phyloP scores from a whole-genome alignment of 2,329 filamentous ascomycete species.

The Xylaria sp. region DNA sequence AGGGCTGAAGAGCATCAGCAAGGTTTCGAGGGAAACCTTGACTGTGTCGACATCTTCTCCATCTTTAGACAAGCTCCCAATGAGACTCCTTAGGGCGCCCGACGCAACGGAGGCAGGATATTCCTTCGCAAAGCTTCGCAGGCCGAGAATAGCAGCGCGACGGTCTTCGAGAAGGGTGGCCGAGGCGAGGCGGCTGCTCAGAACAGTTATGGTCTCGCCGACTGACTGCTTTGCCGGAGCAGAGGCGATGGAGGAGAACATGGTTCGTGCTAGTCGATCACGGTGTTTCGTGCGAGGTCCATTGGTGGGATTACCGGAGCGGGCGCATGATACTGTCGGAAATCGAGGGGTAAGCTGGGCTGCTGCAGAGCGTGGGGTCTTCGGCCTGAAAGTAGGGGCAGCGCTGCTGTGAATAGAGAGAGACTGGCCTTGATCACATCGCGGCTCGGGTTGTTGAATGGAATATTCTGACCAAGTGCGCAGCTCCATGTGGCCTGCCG shows the following conservation, averaged over 20 bases:
- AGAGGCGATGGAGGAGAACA: conserved; percentile 64
- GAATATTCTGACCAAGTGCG: background rate
- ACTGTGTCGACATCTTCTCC: conserved; percentile 94
- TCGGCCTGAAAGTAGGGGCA: background rate
- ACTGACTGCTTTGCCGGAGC: conserved; percentile 96
- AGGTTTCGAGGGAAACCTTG: conserved; percentile 90
- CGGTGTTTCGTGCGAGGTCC: conserved; percentile 31
- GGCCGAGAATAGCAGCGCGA: conserved; percentile 85
- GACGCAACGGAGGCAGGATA: conserved; percentile 96
- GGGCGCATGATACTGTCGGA: conserved; percentile 29
- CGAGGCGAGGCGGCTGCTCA: conserved; percentile 84
- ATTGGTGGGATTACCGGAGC: conserved; percentile 35
- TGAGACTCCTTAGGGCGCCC: conserved; percentile 85
- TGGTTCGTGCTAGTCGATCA: conserved; percentile 41
- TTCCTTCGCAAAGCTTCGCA: conserved; percentile 94
- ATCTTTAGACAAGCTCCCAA: conserved; percentile 83
- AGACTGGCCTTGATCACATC: background rate
- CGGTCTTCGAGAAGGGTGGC: conserved; percentile 94
- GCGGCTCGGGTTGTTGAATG: background rate
- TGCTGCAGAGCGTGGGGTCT: conserved; percentile 1
- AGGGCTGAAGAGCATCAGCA: conserved; percentile 86
- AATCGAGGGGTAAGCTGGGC: background rate
- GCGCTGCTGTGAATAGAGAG: background rate
- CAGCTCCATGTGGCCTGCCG: background rate
- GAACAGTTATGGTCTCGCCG: conserved; percentile 87